Evolutionary conservation across 2,329 filamentous ascomycete genomes (phyloP).

Genomic region (Colletotrichum musae): DNA sequence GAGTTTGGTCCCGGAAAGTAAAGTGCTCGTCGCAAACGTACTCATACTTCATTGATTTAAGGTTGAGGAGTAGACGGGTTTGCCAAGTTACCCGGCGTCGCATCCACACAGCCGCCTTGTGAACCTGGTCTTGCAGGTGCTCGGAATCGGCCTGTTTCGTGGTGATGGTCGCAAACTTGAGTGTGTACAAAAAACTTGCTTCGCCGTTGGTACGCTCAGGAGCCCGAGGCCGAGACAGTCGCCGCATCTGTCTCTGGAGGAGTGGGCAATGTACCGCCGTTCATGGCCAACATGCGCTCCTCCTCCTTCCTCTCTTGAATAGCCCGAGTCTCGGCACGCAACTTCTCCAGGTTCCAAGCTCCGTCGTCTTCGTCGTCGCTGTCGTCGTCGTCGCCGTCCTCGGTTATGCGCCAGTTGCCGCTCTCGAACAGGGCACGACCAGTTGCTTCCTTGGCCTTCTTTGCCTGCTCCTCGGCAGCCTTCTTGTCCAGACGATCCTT

Average conservation of each 20-base stretch:
- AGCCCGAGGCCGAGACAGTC: conserved; percentile 34
- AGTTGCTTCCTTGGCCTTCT: conserved; percentile 94
- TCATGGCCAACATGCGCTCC: conserved; percentile 67
- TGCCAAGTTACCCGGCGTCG: conserved; percentile 36
- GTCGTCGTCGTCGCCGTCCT: conserved; percentile 74
- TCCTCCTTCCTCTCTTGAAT: conserved; percentile 83
- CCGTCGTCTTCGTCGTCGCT: conserved; percentile 66
- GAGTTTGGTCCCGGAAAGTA: conserved; percentile 20
- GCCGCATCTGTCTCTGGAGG: conserved; percentile 22
- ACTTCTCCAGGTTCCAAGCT: conserved; percentile 84
- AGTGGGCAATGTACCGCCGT: conserved; percentile 40
- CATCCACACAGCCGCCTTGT: conserved; percentile 35
- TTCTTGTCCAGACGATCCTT: conserved; percentile 95
- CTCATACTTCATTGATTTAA: conserved; percentile 44
- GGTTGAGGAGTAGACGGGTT: conserved; percentile 40
- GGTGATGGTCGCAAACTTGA: conserved; percentile 34
- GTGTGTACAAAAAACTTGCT: conserved; percentile 34
- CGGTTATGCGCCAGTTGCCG: conserved; percentile 82
- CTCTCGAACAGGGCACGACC: conserved; percentile 96
- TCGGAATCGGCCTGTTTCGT: conserved; percentile 43
- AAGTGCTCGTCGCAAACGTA: conserved; percentile 38
- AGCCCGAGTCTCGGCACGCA: conserved; percentile 88
- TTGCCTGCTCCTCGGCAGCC: conserved; percentile 91
- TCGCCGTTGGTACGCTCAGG: conserved; percentile 34
- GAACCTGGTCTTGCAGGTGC: conserved; percentile 41